Evolutionary conservation across 306 rosid species (phyloP), one percentile per base, ranked within the genome.

Genomic region (Begonia loranthoides): DNA sequence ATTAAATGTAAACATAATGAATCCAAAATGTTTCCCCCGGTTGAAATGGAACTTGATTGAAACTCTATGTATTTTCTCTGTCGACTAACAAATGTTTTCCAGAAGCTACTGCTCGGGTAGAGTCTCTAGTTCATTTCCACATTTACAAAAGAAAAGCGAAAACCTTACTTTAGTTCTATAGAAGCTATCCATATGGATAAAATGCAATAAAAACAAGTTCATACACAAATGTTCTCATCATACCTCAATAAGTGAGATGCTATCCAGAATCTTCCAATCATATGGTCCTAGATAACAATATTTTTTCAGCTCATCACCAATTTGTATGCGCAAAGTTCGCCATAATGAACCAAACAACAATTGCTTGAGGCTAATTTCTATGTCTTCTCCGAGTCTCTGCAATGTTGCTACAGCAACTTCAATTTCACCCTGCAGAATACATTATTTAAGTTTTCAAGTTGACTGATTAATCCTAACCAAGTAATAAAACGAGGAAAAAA

Each of bases 351-450:
- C 97, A 68, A 82, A 72, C 63, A 85, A 66, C 66, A 89, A 79
- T 63, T 89, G 87, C 71, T 76, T 84, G 63, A 89, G 95, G 72
- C 84, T 77, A 61, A 69, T 67, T 76, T 89, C 94, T 54, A 89
- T 76, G 68, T 84, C 87, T 69, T 89, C 97, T 55, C 97, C 97
- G 57, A 89, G 97, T 64, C 90, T 82, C 73, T 77, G 84, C 66
- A 89, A 77, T 8, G 85, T 89, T 52, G 90, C 89, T 56, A 85
- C 80, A 60, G 97, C 95, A 70, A 89, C 87, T 59, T 79, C 94
- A 66, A 75, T 79, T 71, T 89, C 97, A 59, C 97, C 97, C 97
- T 89, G 84, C 69, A 53, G 56, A 71, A 66, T 58, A 68, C 56
- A 64, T 21, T 47, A 51, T 51, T 51, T 43, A 43, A 55, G 38